Conservation (phyloP, 2,329 filamentous ascomycete species). For the Arachnopeziza araneosa region DNA sequence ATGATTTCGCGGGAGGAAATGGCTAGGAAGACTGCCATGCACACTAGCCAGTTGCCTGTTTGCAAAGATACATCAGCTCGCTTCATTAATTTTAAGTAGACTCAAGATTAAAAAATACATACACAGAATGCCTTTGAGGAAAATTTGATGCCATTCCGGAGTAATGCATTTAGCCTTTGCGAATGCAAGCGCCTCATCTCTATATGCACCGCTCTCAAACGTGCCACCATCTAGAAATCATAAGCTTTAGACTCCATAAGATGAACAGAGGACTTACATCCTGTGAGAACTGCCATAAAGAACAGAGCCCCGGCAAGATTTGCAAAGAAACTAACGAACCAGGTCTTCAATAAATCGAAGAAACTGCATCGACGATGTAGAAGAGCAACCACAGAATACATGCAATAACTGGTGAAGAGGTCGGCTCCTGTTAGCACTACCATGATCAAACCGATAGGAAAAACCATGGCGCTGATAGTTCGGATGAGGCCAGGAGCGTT, state of each 20-base stretch:
- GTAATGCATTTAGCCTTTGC: constrained; percentile 43
- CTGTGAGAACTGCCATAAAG: constrained; percentile 42
- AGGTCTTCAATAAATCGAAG: constrained; percentile 30
- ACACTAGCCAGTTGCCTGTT: constrained; percentile 50
- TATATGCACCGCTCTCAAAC: constrained; percentile 40
- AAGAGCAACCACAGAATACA: constrained; percentile 39
- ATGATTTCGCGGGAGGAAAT: constrained; percentile 44
- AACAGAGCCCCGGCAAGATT: constrained; percentile 45
- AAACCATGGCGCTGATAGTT: constrained; percentile 40
- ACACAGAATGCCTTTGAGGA: constrained; percentile 48
- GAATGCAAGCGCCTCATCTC: constrained; percentile 38
- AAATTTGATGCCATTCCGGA: constrained; percentile 46
- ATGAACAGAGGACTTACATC: constrained; percentile 33
- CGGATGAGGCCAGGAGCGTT: constrained; percentile 44
- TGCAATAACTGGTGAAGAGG: constrained; percentile 38
- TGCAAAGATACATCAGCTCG: neutral
- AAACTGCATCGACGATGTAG: constrained; percentile 37
- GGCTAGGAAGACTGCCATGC: constrained; percentile 44
- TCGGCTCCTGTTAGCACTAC: constrained; percentile 44
- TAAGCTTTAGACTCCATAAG: neutral
- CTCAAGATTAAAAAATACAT: constrained; percentile 2
- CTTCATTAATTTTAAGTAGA: neutral
- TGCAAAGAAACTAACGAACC: constrained; percentile 43
- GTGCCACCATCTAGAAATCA: constrained; percentile 37
- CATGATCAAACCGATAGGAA: constrained; percentile 45